phyloP scores from a whole-genome alignment of 768 basidiomycete species.

The Scleroderma citrinum region DNA sequence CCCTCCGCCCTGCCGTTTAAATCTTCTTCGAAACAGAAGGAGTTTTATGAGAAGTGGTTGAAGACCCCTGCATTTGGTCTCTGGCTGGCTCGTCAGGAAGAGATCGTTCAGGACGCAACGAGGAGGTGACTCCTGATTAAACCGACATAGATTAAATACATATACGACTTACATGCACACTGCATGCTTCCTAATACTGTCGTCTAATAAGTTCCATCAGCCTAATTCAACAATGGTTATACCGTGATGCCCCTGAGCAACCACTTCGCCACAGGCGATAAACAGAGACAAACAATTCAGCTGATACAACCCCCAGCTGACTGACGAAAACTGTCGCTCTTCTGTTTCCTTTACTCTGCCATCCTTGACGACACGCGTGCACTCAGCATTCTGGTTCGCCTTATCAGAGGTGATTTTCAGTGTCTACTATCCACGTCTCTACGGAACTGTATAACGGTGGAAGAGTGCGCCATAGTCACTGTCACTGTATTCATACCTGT shows the following conservation, averaged over 20 bases:
- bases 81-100: slow-evolving; percentile 76
- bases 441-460: slow-evolving; percentile 19
- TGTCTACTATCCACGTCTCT: slow-evolving; percentile 16
- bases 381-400: slow-evolving; percentile 5
- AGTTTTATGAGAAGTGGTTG: slow-evolving; percentile 77
- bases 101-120: slow-evolving; percentile 51
- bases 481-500: slow-evolving; percentile 30
- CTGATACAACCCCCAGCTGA: slow-evolving; percentile 11
- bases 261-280: slow-evolving; percentile 13
- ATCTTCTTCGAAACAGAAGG: slow-evolving; percentile 53
- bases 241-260: no score
- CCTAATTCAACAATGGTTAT: no score
- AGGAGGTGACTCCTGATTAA: neutral
- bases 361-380: neutral
- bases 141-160: neutral
- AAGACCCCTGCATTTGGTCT: slow-evolving; percentile 71
- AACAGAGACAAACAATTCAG: slow-evolving; percentile 22
- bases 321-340: slow-evolving; percentile 8
- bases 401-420: slow-evolving; percentile 7
- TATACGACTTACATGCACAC: neutral
- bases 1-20: slow-evolving; percentile 74
- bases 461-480: slow-evolving; percentile 16
- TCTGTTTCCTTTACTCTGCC: slow-evolving; percentile 9
- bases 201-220: no score
- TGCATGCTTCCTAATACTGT: neutral